phyloP scores from a whole-genome alignment of 2,329 filamentous ascomycete genomes.

The Uncinocarpus reesii region DNA sequence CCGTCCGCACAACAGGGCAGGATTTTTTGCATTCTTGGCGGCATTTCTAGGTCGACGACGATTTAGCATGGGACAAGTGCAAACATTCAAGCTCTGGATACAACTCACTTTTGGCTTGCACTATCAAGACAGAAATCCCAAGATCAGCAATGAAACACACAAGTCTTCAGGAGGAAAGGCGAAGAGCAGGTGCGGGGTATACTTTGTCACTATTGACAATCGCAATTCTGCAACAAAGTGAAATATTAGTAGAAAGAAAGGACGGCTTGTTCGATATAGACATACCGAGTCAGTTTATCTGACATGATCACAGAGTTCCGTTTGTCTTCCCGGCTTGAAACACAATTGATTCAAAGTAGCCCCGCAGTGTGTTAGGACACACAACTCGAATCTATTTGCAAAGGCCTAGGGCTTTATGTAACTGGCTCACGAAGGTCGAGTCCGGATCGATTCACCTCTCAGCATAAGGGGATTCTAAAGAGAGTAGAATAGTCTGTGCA shows the following conservation, averaged over 20 bases:
- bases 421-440: too few relatives aligned
- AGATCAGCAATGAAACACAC: conserved; percentile 1
- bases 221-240: conserved; percentile 61
- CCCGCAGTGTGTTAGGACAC: not conserved
- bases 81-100: not conserved
- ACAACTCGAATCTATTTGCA: too few relatives aligned
- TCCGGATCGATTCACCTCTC: too few relatives aligned
- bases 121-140: conserved; percentile 37
- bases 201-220: conserved; percentile 99
- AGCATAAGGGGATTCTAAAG: too few relatives aligned
- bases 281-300: conserved; percentile 90
- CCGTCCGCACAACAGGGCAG: conserved; percentile 91
- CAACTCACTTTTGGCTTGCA: conserved; percentile 71
- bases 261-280: not conserved
- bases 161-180: conserved; percentile 16
- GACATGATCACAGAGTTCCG: conserved; percentile 51
- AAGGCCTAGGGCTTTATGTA: too few relatives aligned
- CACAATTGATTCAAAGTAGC: not conserved
- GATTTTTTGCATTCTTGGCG: conserved; percentile 99
- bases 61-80: not conserved
- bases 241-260: not conserved
- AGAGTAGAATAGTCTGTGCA: too few relatives aligned
- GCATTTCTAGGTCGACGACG: conserved; percentile 65
- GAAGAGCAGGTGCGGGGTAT: conserved; percentile 34
- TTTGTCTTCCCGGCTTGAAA: not conserved